phyloP scores from a whole-genome alignment of 768 basidiomycete genomes.

The Lentinula raphanica region DNA sequence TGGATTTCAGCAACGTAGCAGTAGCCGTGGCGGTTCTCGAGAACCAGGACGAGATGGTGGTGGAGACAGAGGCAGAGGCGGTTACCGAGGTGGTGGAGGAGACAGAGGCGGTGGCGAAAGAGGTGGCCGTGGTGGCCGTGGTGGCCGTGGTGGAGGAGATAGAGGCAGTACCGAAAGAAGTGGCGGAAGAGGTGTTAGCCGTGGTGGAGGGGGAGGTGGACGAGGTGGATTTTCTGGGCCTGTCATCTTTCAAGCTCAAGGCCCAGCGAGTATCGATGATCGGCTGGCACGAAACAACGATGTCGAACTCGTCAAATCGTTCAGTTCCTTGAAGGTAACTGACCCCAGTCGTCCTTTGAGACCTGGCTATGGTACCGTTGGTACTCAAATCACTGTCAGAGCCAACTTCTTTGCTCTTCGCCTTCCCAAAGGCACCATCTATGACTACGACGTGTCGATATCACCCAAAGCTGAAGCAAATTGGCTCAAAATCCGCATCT shows the following conservation, averaged over 20 bases:
- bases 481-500: constrained; percentile 43
- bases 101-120: constrained; percentile 11
- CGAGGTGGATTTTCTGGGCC: constrained; percentile 19
- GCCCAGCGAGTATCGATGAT: constrained; percentile 29
- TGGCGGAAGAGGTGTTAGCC: constrained; percentile 19
- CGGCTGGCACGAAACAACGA: constrained; percentile 30
- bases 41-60: constrained; percentile 17
- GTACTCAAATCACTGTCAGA: constrained; percentile 43
- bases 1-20: constrained; percentile 4
- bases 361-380: constrained; percentile 52
- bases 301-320: constrained; percentile 32
- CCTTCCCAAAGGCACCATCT: constrained; percentile 40
- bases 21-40: constrained; percentile 15
- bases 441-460: constrained; percentile 54
- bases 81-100: constrained; percentile 20
- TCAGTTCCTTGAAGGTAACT: constrained; percentile 26
- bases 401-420: constrained; percentile 60
- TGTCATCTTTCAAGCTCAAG: constrained; percentile 35
- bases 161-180: constrained; percentile 18
- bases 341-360: constrained; percentile 41
- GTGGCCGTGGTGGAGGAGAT: constrained; percentile 20
- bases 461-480: constrained; percentile 40
- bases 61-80: constrained; percentile 14
- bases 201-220: constrained; percentile 10
- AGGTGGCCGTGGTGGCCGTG: constrained; percentile 17